Percentiles rank a stretch among this genome's conserved stretches.
phyloP scores from a whole-genome alignment of 352 stramenopile genomes.

The Phytophthora capsici region DNA sequence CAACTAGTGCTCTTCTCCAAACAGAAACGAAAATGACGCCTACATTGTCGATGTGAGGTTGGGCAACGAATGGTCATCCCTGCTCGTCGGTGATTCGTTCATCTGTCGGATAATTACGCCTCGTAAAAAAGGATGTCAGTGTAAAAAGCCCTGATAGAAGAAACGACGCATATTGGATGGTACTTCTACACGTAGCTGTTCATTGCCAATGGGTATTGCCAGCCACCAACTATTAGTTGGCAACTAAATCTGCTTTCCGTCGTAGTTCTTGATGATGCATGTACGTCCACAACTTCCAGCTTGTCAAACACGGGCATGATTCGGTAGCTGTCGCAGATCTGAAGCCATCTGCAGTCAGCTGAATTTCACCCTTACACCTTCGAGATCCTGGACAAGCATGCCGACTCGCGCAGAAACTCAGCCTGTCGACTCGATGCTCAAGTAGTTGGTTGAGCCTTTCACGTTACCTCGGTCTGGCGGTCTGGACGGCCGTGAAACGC shows the following conservation, averaged over 20 bases:
- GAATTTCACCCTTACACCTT: not conserved
- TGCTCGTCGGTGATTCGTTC: conserved; percentile 15
- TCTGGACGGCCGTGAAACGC: not conserved
- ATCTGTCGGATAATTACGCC: conserved; percentile 11
- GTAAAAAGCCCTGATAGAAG: not conserved
- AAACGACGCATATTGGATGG: too few relatives aligned
- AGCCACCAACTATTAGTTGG: too few relatives aligned
- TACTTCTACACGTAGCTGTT: too few relatives aligned
- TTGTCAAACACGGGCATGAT: not conserved
- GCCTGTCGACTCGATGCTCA: too few relatives aligned
- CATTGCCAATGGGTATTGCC: too few relatives aligned
- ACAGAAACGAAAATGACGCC: conserved; percentile 11
- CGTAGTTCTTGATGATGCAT: too few relatives aligned
- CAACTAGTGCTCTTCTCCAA: not conserved
- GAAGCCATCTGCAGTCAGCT: not conserved
- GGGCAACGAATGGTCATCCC: conserved; percentile 21
- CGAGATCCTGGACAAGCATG: not conserved
- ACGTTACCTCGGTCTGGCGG: not conserved
- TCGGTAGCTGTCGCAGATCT: conserved; percentile 16
- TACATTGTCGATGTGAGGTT: not conserved
- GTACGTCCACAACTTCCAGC: too few relatives aligned
- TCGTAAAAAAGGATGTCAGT: conserved; percentile 11
- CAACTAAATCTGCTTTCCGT: too few relatives aligned
- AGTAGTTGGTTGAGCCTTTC: not conserved
- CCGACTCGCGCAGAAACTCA: not conserved